Percentiles rank a stretch among this genome's conserved stretches.
Conservation (phyloP, 495 filamentous ascomycete species). For the Cairneyella variabilis region DNA sequence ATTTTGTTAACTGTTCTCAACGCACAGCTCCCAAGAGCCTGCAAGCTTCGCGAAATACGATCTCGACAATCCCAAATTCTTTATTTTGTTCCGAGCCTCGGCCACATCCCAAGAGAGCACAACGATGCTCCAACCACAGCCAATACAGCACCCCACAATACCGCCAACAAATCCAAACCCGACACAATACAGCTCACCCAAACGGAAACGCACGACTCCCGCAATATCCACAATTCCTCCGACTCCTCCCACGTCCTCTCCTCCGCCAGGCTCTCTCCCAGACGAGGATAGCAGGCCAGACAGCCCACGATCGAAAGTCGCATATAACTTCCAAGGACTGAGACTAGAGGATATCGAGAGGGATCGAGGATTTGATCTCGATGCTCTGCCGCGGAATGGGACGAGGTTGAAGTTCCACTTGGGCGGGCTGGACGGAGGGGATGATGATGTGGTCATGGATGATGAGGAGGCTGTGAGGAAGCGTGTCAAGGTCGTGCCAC, state of each 20-base stretch:
- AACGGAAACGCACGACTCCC: constrained; percentile 41
- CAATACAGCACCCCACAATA: too few relatives aligned
- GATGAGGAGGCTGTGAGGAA: constrained; percentile 13
- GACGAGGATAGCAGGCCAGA: constrained; percentile 33
- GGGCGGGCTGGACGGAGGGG: constrained; percentile 19
- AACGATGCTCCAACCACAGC: too few relatives aligned
- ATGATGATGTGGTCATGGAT: constrained; percentile 15
- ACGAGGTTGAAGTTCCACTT: constrained; percentile 6
- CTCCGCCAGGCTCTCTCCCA: neutral
- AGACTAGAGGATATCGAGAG: constrained; percentile 43
- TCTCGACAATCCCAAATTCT: too few relatives aligned
- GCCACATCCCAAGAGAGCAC: too few relatives aligned
- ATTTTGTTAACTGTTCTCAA: too few relatives aligned
- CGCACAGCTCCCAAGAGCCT: too few relatives aligned
- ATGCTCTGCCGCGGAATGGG: neutral
- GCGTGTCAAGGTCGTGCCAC: constrained; percentile 22
- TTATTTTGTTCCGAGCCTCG: too few relatives aligned
- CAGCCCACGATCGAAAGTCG: constrained; percentile 63
- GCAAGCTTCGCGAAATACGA: too few relatives aligned
- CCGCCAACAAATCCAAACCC: too few relatives aligned
- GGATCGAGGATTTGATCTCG: constrained; percentile 32
- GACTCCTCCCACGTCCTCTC: constrained; percentile 20
- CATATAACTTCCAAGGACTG: constrained; percentile 59
- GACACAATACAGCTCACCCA: constrained; percentile 40
- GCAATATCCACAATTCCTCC: constrained; percentile 24